A percentile compares a stretch with the other conserved stretches of the same genome.
Evolutionary conservation across 495 filamentous ascomycete species (phyloP).

Genomic region (Usnea hakonensis): DNA sequence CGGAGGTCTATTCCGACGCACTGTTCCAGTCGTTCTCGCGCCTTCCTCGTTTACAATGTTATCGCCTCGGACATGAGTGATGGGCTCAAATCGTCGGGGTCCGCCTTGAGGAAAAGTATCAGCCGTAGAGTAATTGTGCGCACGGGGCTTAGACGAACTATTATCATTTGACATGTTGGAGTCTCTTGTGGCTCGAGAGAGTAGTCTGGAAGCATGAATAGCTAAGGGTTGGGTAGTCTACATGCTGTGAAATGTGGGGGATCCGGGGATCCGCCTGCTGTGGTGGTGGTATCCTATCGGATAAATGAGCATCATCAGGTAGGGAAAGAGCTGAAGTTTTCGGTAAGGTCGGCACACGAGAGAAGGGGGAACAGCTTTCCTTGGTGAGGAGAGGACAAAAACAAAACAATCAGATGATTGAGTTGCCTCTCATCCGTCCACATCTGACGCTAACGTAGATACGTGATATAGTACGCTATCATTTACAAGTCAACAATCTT

Average conservation of each 20-base stretch:
- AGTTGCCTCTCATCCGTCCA: too few relatives aligned
- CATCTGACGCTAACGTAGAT: too few relatives aligned
- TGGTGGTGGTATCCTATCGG: too few relatives aligned
- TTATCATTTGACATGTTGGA: slow-evolving; percentile 17
- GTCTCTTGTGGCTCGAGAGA: neutral
- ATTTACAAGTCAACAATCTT: too few relatives aligned
- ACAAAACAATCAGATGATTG: too few relatives aligned
- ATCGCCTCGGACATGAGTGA: slow-evolving; percentile 14
- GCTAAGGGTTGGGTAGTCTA: neutral
- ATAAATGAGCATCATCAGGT: too few relatives aligned
- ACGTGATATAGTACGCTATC: too few relatives aligned
- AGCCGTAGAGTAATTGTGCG: slow-evolving; percentile 20
- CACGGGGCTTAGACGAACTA: slow-evolving; percentile 7
- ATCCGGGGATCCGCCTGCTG: too few relatives aligned
- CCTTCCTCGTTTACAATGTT: slow-evolving; percentile 15
- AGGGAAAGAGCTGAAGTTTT: too few relatives aligned
- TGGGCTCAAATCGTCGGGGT: slow-evolving; percentile 27
- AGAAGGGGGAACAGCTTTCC: too few relatives aligned
- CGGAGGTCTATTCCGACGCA: slow-evolving; percentile 22
- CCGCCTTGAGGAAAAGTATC: slow-evolving; percentile 27
- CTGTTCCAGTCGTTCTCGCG: slow-evolving; percentile 16
- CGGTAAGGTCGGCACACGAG: too few relatives aligned
- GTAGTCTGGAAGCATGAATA: slow-evolving; percentile 1
- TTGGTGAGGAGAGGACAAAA: too few relatives aligned
- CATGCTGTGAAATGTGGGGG: neutral